Evolutionary conservation across 2,329 filamentous ascomycete genomes (phyloP).

Genomic region (Exophiala bonariae): DNA sequence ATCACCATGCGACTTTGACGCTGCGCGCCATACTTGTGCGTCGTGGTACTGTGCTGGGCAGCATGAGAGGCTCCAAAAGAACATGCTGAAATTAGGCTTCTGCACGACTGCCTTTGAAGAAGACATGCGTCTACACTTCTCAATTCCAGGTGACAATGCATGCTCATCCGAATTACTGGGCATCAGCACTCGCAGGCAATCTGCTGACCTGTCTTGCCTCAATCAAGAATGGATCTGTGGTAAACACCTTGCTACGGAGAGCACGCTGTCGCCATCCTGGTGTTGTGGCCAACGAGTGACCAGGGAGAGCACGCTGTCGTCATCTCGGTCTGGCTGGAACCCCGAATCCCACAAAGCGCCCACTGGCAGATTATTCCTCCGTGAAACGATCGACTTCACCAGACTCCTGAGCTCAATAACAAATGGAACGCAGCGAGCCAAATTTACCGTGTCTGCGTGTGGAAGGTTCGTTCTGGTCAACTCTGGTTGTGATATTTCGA

Average conservation of each 20-base stretch:
- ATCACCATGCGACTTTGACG: constrained; percentile 56
- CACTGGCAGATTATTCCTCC: constrained; percentile 13
- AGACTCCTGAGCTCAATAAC: constrained; percentile 24
- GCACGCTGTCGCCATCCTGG: constrained; percentile 44
- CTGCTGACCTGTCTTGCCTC: background rate
- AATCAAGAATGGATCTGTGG: constrained; percentile 43
- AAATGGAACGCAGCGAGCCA: constrained; percentile 20
- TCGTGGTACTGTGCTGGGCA: constrained; percentile 61
- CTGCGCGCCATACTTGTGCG: constrained; percentile 60
- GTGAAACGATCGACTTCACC: constrained; percentile 22
- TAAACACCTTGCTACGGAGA: constrained; percentile 50
- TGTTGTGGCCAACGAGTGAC: constrained; percentile 48
- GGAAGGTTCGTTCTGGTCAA: constrained; percentile 59
- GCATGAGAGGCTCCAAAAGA: constrained; percentile 49
- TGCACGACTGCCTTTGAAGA: constrained; percentile 34
- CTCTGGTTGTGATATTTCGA: constrained; percentile 54
- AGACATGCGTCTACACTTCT: background rate
- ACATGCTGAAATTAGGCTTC: constrained; percentile 54
- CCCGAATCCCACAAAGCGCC: constrained; percentile 26
- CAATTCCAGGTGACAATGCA: background rate
- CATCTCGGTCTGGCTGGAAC: constrained; percentile 39
- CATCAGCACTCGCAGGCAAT: constrained; percentile 2
- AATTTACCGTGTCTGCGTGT: constrained; percentile 58
- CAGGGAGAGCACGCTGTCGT: constrained; percentile 50
- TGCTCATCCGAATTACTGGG: background rate